A percentile compares a stretch with the other conserved stretches of the same genome.
phyloP scores from a whole-genome alignment of 1,284 basidiomycete genomes.

The Sporisorium graminicola region DNA sequence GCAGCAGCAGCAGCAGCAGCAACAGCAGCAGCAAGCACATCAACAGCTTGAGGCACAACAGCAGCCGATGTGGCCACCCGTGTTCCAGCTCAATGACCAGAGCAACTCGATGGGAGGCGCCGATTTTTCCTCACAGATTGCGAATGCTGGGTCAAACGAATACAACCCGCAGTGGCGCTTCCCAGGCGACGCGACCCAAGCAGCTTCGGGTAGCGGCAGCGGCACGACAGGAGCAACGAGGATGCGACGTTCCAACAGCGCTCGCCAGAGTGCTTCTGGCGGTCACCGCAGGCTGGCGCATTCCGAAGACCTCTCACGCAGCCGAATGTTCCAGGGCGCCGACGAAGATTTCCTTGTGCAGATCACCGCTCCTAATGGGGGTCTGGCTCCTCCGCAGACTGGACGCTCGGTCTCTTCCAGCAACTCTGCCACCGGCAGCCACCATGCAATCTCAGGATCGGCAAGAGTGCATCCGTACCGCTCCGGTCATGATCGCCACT shows the following conservation, averaged over 20 bases:
- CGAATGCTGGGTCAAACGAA: constrained; percentile 18
- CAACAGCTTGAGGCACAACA: constrained; percentile 21
- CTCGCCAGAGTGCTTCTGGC: constrained; percentile 23
- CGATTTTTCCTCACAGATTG: constrained; percentile 24
- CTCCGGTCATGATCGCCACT: constrained; percentile 48
- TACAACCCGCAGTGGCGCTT: constrained; percentile 50
- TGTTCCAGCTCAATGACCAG: constrained; percentile 42
- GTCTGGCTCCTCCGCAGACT: constrained; percentile 55
- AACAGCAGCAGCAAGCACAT: constrained; percentile 22
- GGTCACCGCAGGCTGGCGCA: constrained; percentile 53
- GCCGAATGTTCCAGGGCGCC: constrained; percentile 45
- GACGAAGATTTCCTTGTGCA: constrained; percentile 51
- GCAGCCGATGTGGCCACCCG: constrained; percentile 32
- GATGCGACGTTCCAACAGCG: constrained; percentile 39
- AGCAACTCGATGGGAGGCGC: constrained; percentile 19
- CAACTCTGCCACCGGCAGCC: constrained; percentile 17
- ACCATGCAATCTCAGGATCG: constrained; percentile 29
- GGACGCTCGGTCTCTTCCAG: constrained; percentile 36
- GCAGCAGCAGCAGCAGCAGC: constrained; percentile 32
- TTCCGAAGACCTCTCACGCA: constrained; percentile 57
- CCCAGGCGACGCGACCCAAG: constrained; percentile 19
- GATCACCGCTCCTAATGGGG: constrained; percentile 61
- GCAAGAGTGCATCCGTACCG: constrained; percentile 49
- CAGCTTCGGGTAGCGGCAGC: background rate
- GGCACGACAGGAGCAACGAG: constrained; percentile 9